phyloP scores from a whole-genome alignment of 2,329 filamentous ascomycete species.

The Colletotrichum trifolii region DNA sequence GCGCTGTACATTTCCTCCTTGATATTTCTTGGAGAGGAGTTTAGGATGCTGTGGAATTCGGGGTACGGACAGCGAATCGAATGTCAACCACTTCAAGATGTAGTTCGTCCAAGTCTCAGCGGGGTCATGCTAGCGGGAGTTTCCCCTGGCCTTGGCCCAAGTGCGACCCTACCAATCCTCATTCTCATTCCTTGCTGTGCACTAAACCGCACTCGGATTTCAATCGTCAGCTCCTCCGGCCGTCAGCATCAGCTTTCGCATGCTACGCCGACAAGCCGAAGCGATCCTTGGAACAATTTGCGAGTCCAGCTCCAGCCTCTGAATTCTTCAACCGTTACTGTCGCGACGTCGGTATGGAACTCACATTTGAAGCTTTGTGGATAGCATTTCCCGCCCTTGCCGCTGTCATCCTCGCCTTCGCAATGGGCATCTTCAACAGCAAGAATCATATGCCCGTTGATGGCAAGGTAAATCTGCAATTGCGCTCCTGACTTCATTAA shows the following conservation, averaged over 20 bases:
- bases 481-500: constrained; percentile 7
- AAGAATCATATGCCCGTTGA: constrained; percentile 86
- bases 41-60: no score
- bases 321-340: no score
- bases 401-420: constrained; percentile 48
- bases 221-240: neutral
- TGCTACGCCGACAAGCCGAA: neutral
- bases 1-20: no score
- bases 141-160: neutral
- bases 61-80: no score
- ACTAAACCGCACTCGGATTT: no score
- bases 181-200: no score
- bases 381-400: constrained; percentile 60
- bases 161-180: neutral
- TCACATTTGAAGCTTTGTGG: constrained; percentile 54
- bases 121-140: neutral
- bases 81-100: no score
- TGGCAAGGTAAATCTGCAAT: constrained; percentile 72
- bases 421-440: constrained; percentile 75
- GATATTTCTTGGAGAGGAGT: no score
- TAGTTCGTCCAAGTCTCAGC: no score
- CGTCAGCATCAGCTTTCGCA: neutral
- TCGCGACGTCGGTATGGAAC: constrained; percentile 5
- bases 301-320: no score
- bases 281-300: no score